phyloP scores from a whole-genome alignment of 179 eudicot species.

The Spinacia oleracea region DNA sequence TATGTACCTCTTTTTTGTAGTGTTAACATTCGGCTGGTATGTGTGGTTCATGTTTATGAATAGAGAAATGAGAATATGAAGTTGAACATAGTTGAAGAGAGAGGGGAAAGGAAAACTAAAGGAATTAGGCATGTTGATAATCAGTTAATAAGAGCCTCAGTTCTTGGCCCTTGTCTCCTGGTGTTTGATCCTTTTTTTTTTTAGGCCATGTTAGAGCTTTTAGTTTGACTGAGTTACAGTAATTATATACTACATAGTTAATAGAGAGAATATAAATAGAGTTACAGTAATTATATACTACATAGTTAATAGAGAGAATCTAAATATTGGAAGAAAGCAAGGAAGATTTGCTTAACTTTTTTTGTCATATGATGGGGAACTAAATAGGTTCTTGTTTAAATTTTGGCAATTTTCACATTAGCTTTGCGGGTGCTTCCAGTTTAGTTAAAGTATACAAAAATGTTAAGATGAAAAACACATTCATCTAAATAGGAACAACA shows the following conservation, averaged over 20 bases:
- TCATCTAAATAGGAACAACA: too few relatives aligned
- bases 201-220: neutral
- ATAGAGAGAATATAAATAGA: too few relatives aligned
- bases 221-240: too few relatives aligned
- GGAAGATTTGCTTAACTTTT: too few relatives aligned
- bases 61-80: neutral
- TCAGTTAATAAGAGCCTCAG: neutral
- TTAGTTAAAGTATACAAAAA: neutral
- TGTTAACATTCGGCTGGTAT: conserved; percentile 89
- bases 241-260: too few relatives aligned
- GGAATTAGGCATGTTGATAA: neutral
- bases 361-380: neutral
- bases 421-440: neutral
- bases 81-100: neutral
- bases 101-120: neutral
- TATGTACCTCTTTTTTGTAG: too few relatives aligned
- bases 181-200: neutral
- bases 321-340: too few relatives aligned
- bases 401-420: neutral
- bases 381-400: neutral
- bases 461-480: too few relatives aligned
- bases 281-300: too few relatives aligned
- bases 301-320: too few relatives aligned
- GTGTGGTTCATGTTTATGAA: conserved; percentile 15
- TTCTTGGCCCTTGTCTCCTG: neutral